phyloP scores from a whole-genome alignment of 148 eudicot species.

The Rhododendron griersonianum region DNA sequence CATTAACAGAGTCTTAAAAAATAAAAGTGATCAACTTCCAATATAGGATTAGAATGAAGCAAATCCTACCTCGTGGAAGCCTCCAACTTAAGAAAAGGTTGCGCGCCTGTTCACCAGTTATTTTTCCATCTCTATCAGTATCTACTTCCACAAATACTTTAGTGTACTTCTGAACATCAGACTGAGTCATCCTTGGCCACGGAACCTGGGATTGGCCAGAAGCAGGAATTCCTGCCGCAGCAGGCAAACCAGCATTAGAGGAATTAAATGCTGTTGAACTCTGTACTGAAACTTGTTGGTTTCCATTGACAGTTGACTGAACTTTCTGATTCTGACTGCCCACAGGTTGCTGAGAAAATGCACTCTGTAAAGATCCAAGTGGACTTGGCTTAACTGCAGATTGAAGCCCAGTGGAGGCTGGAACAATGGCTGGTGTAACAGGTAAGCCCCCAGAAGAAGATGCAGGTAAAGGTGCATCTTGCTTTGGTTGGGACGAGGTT shows the following conservation, averaged over 20 bases:
- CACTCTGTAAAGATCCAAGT: slow-evolving; percentile 28
- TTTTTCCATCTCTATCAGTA: slow-evolving; percentile 90
- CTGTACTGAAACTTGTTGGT: slow-evolving; percentile 46
- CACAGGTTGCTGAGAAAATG: slow-evolving; percentile 36
- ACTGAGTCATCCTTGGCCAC: slow-evolving; percentile 84
- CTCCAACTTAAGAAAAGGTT: slow-evolving; percentile 89
- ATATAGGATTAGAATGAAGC: slow-evolving; percentile 2
- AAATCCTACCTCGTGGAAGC: slow-evolving; percentile 74
- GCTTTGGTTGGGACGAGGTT: slow-evolving; percentile 36
- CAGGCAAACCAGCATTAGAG: slow-evolving; percentile 31
- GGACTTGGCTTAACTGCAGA: slow-evolving; percentile 24
- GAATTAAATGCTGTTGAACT: slow-evolving; percentile 23
- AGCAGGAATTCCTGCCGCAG: slow-evolving; percentile 33
- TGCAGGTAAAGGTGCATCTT: slow-evolving; percentile 22
- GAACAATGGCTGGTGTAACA: slow-evolving; percentile 38
- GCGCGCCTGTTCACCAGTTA: slow-evolving; percentile 86
- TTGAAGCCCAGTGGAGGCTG: slow-evolving; percentile 35
- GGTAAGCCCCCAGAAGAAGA: slow-evolving; percentile 34
- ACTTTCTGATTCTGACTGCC: slow-evolving; percentile 40
- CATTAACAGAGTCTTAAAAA: neutral
- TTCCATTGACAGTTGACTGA: slow-evolving; percentile 41
- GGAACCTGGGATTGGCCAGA: slow-evolving; percentile 53
- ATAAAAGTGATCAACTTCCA: neutral
- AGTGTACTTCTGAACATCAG: slow-evolving; percentile 87
- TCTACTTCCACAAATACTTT: slow-evolving; percentile 92